phyloP scores from a whole-genome alignment of 2,329 filamentous ascomycete genomes.

The Cadophora gregata region DNA sequence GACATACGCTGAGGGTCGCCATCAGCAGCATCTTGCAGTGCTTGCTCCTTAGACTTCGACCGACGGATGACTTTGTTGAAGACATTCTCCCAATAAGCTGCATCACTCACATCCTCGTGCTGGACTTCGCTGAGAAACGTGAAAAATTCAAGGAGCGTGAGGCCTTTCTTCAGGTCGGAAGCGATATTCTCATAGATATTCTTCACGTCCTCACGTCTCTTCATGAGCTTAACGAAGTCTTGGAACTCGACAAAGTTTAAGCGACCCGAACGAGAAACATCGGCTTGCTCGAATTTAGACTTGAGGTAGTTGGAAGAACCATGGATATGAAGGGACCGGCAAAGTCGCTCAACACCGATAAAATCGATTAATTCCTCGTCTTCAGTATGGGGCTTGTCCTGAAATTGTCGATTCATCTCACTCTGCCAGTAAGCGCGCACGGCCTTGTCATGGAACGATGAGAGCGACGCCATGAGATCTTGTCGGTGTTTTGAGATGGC shows the following conservation, averaged over 20 bases:
- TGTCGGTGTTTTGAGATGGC: slow-evolving; percentile 85
- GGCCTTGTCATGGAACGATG: slow-evolving; percentile 83
- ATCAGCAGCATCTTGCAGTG: slow-evolving; percentile 50
- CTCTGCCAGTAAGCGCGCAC: slow-evolving; percentile 84
- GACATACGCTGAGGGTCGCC: slow-evolving; percentile 68
- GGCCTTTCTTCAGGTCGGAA: slow-evolving; percentile 62
- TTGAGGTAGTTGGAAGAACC: slow-evolving; percentile 77
- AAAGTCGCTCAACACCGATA: slow-evolving; percentile 79
- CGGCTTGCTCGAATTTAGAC: slow-evolving; percentile 75
- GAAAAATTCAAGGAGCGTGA: slow-evolving; percentile 77
- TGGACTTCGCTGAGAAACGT: slow-evolving; percentile 77
- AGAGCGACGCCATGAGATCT: slow-evolving; percentile 87
- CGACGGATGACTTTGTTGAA: slow-evolving; percentile 74
- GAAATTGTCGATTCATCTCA: slow-evolving; percentile 76
- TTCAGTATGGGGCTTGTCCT: slow-evolving; percentile 54
- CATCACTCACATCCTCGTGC: slow-evolving; percentile 72
- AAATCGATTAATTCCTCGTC: slow-evolving; percentile 78
- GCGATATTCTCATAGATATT: slow-evolving; percentile 71
- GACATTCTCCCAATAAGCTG: slow-evolving; percentile 69
- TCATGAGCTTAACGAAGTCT: slow-evolving; percentile 81
- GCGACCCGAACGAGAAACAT: slow-evolving; percentile 65
- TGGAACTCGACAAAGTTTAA: slow-evolving; percentile 84
- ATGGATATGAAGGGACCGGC: slow-evolving; percentile 90
- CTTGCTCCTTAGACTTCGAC: slow-evolving; percentile 55
- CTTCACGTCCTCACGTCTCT: slow-evolving; percentile 81